A percentile compares a stretch with the other conserved stretches of the same genome.
Evolutionary conservation across 164 flowering plant genomes (phyloP).

Genomic region (Cinnamomum chago): DNA sequence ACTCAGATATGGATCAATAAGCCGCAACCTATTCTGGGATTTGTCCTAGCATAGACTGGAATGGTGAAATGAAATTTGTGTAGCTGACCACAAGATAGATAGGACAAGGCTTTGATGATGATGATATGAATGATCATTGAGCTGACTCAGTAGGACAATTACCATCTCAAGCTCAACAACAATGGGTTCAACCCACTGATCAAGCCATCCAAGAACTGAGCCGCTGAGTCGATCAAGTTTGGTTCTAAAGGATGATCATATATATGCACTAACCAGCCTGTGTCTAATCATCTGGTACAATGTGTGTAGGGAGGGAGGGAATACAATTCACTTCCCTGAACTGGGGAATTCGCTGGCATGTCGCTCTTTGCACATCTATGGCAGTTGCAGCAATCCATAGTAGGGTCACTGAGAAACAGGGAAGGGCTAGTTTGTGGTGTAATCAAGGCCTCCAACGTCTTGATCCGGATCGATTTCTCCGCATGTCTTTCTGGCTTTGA

Average conservation of each 20-base stretch:
- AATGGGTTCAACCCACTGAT: not conserved
- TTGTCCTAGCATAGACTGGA: no score
- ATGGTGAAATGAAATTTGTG: no score
- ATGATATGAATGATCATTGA: no score
- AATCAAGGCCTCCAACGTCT: constrained; percentile 27
- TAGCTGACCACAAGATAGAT: no score
- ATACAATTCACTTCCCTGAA: constrained; percentile 26
- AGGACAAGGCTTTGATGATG: no score
- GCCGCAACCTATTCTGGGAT: no score
- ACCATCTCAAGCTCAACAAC: not conserved
- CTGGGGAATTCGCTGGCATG: constrained; percentile 18
- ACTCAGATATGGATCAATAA: no score
- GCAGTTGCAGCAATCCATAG: constrained; percentile 26
- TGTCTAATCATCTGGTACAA: not conserved
- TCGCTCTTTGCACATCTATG: constrained; percentile 25
- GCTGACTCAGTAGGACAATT: no score
- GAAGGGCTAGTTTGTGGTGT: constrained; percentile 26
- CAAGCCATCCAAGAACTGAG: not conserved
- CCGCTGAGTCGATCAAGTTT: not conserved
- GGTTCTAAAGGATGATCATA: not conserved
- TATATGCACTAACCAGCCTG: not conserved
- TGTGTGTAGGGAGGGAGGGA: constrained; percentile 26
- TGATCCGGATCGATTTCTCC: constrained; percentile 21
- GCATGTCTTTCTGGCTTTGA: constrained; percentile 25
- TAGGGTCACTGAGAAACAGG: constrained; percentile 10